phyloP scores from a whole-genome alignment of 106 monocot genomes.

The Allium cepa region DNA sequence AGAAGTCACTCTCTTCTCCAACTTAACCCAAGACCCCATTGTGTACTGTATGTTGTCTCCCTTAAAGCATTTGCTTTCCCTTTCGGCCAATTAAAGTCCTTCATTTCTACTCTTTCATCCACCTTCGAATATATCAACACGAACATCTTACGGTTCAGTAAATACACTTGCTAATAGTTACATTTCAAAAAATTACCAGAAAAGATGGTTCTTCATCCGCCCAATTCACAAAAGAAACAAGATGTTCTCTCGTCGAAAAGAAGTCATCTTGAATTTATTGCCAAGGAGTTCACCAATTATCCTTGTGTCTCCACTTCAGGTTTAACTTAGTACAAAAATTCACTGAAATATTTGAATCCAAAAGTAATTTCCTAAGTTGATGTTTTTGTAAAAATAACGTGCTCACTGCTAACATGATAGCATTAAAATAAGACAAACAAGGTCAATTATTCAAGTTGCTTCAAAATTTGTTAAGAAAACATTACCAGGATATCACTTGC shows the following conservation, averaged over 20 bases:
- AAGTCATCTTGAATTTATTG: too few species aligned
- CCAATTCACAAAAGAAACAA: too few species aligned
- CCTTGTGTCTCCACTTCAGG: conserved; percentile 98
- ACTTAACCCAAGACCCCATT: too few species aligned
- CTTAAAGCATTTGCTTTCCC: conserved; percentile 86
- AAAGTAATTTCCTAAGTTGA: not conserved
- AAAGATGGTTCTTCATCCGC: too few species aligned
- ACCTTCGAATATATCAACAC: conserved; percentile 35
- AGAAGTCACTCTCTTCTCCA: conserved; percentile 53
- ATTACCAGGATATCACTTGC: too few species aligned
- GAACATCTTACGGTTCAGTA: too few species aligned
- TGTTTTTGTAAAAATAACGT: not conserved
- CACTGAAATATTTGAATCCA: not conserved
- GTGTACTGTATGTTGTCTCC: conserved; percentile 87
- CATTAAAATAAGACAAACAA: too few species aligned
- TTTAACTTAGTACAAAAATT: conserved; percentile 64
- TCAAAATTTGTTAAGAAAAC: too few species aligned
- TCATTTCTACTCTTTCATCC: conserved; percentile 89
- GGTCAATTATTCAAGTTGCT: too few species aligned
- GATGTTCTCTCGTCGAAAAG: too few species aligned
- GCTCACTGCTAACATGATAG: conserved; percentile 85
- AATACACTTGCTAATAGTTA: not conserved
- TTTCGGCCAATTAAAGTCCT: conserved; percentile 97
- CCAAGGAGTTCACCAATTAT: conserved; percentile 81
- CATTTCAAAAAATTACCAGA: not conserved